Evolutionary conservation across 2,329 filamentous ascomycete species (phyloP).

Genomic region (Pseudopyricularia javanii): DNA sequence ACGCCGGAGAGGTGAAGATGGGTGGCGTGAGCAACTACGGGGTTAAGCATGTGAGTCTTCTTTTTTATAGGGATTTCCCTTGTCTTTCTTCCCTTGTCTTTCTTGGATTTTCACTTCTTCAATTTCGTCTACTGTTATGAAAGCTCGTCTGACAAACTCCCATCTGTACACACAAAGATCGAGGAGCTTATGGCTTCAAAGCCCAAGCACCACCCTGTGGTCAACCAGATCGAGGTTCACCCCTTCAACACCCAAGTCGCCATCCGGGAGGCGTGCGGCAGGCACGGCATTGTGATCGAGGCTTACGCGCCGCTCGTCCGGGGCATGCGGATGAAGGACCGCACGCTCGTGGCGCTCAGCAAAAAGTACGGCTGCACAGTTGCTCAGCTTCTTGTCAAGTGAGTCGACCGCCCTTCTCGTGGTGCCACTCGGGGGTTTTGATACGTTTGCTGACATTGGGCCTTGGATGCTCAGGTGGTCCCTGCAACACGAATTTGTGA

Average conservation of each 20-base stretch:
- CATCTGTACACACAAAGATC: slow-evolving; percentile 31
- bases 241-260: slow-evolving; percentile 65
- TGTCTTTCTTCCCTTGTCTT: background rate
- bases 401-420: too few species aligned
- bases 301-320: slow-evolving; percentile 71
- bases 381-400: slow-evolving; percentile 59
- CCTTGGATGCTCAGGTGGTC: slow-evolving; percentile 45
- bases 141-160: background rate
- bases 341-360: slow-evolving; percentile 46
- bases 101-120: too few species aligned
- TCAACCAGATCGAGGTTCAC: slow-evolving; percentile 76
- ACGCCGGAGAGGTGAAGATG: slow-evolving; percentile 56
- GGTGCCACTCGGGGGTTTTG: background rate
- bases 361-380: slow-evolving; percentile 58
- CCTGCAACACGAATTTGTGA: slow-evolving; percentile 60
- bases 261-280: slow-evolving; percentile 54
- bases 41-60: slow-evolving; percentile 49
- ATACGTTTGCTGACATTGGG: background rate
- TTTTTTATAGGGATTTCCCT: background rate
- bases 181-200: slow-evolving; percentile 55
- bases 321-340: slow-evolving; percentile 57
- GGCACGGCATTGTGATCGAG: slow-evolving; percentile 58
- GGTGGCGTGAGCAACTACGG: slow-evolving; percentile 74
- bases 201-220: slow-evolving; percentile 49
- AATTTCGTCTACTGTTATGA: background rate